phyloP scores from a whole-genome alignment of 2,329 filamentous ascomycete species.

The Colletotrichum filicis region DNA sequence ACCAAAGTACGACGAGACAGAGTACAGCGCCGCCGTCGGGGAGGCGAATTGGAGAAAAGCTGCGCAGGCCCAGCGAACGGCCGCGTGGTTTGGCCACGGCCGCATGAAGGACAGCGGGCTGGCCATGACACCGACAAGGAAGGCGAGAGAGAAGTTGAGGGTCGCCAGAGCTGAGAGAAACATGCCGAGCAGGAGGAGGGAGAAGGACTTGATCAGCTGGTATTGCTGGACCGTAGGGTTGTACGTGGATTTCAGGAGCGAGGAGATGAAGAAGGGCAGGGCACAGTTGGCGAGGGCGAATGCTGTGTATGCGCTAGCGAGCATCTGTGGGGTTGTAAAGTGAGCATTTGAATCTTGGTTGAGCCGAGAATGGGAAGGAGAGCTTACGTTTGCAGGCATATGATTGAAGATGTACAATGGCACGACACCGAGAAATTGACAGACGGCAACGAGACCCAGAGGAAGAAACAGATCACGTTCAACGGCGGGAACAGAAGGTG shows the following conservation, averaged over 20 bases:
- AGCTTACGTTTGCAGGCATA: conserved; percentile 70
- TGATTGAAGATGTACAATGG: conserved; percentile 91
- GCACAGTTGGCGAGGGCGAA: conserved; percentile 66
- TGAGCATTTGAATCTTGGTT: background rate
- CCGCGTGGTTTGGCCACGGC: conserved; percentile 54
- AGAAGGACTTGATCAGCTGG: conserved; percentile 87
- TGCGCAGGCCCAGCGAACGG: conserved; percentile 54
- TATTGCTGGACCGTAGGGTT: conserved; percentile 75
- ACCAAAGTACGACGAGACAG: conserved; percentile 54
- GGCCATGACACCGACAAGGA: conserved; percentile 84
- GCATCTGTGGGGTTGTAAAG: conserved; percentile 4
- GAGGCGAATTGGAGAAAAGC: conserved; percentile 69
- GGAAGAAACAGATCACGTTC: conserved; percentile 80
- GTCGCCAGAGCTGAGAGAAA: conserved; percentile 93
- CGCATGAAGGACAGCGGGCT: conserved; percentile 82
- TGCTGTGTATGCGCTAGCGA: conserved; percentile 59
- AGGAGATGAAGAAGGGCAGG: conserved; percentile 68
- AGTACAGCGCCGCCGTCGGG: conserved; percentile 67
- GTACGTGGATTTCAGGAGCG: conserved; percentile 61
- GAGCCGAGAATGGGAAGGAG: background rate
- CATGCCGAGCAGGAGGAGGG: conserved; percentile 90
- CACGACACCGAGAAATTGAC: conserved; percentile 81
- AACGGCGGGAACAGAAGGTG: conserved; percentile 41
- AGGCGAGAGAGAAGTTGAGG: conserved; percentile 91
- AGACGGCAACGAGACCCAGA: conserved; percentile 75